A percentile compares a stretch with the other conserved stretches of the same genome.
Evolutionary conservation across 768 basidiomycete species (phyloP).

Genomic region (Mrakia gelida): DNA sequence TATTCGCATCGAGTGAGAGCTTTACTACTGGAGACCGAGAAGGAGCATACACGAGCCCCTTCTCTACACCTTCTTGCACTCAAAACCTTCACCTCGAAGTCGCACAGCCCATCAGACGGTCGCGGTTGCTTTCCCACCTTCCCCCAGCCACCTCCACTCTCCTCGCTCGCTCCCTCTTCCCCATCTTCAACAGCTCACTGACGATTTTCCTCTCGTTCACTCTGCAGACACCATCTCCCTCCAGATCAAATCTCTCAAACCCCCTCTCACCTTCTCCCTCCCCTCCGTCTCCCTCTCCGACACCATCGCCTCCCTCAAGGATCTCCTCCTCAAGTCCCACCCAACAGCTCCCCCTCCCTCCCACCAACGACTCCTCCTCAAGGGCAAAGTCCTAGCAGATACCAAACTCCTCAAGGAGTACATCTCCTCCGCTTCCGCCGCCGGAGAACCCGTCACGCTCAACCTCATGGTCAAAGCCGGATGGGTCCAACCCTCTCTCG

Average conservation of each 20-base stretch:
- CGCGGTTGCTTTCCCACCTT: too few species aligned
- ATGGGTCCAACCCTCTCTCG: constrained; percentile 47
- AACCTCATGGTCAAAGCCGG: constrained; percentile 83
- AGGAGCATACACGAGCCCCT: too few species aligned
- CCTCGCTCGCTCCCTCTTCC: background rate
- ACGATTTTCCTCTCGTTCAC: background rate
- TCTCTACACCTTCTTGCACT: too few species aligned
- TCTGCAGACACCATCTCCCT: constrained; percentile 55
- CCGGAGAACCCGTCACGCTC: constrained; percentile 73
- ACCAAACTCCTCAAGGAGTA: constrained; percentile 87
- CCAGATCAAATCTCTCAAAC: constrained; percentile 88
- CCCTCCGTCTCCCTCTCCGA: constrained; percentile 68
- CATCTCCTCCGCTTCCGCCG: constrained; percentile 42
- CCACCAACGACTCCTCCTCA: constrained; percentile 78
- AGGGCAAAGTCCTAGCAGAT: constrained; percentile 91
- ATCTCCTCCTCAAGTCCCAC: constrained; percentile 58
- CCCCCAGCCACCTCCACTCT: background rate
- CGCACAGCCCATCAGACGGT: too few species aligned
- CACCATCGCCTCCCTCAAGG: constrained; percentile 73
- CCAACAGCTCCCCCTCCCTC: constrained; percentile 63
- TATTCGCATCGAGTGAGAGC: too few species aligned
- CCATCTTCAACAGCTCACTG: background rate
- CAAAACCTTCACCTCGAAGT: too few species aligned
- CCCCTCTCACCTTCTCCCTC: constrained; percentile 68
- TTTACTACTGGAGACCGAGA: too few species aligned